Evolutionary conservation across 1,139 yeast species (phyloP).

Genomic region (Geotrichum carabidarum): DNA sequence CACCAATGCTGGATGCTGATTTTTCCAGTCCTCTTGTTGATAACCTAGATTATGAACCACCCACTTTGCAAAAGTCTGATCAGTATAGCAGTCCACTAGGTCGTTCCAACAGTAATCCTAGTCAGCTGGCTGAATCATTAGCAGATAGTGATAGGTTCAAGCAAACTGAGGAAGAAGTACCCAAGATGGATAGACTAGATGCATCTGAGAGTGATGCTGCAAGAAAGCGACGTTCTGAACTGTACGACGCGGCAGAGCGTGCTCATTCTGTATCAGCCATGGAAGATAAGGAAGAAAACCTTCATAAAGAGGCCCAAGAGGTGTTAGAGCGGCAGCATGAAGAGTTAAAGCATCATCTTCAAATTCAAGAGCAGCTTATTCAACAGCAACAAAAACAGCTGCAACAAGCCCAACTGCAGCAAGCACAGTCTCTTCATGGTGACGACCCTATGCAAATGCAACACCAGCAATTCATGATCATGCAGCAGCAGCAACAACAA

Average conservation of each 20-base stretch:
- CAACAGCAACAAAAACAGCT: constrained; percentile 14
- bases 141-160: background rate
- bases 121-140: background rate
- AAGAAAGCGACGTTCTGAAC: constrained; percentile 14
- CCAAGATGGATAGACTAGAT: constrained; percentile 8
- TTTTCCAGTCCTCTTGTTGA: constrained; percentile 6
- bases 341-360: constrained; percentile 15
- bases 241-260: constrained; percentile 13
- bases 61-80: background rate
- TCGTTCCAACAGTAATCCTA: background rate
- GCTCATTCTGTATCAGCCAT: constrained; percentile 2
- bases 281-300: constrained; percentile 1
- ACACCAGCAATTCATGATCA: constrained; percentile 19
- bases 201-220: constrained; percentile 6
- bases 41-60: background rate
- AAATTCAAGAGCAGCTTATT: constrained; percentile 11
- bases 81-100: background rate
- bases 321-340: constrained; percentile 18
- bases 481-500: constrained; percentile 17
- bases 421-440: background rate
- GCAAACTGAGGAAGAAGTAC: background rate
- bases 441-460: constrained; percentile 10
- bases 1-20: constrained; percentile 8
- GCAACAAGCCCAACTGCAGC: constrained; percentile 5
- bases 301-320: constrained; percentile 13